Conservation (phyloP, 2,329 filamentous ascomycete species). For the Colletotrichum magnum region DNA sequence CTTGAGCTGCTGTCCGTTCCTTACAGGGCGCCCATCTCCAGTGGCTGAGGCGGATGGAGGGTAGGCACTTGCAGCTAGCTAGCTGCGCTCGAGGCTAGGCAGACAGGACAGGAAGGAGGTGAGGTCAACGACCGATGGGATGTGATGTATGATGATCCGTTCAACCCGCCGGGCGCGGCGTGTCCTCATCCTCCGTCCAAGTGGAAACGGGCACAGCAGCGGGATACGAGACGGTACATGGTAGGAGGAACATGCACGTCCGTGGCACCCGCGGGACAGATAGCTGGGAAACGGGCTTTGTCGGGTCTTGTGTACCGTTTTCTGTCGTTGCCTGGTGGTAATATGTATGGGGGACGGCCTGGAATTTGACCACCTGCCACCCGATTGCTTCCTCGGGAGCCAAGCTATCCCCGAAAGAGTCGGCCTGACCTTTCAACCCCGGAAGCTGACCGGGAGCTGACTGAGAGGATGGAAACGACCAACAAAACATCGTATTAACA, state of each 20-base stretch:
- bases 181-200: not conserved
- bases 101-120: not conserved
- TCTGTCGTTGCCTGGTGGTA: not conserved
- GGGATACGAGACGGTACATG: not conserved
- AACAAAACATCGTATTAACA: constrained; percentile 21
- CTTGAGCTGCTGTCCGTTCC: too few relatives aligned
- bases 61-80: not conserved
- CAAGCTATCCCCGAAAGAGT: constrained; percentile 21
- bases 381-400: not conserved
- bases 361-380: not conserved
- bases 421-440: not conserved
- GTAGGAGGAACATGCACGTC: not conserved
- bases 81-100: not conserved
- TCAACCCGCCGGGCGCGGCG: not conserved
- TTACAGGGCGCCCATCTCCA: not conserved
- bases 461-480: not conserved
- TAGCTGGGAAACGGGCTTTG: not conserved
- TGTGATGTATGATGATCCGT: not conserved
- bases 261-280: not conserved
- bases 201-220: not conserved
- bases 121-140: not conserved
- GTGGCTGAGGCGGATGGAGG: not conserved
- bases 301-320: not conserved
- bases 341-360: not conserved
- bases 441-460: not conserved